These are phyloP conservation scores for Oryza rufipogon DNA, from an alignment of 176 grass and related monocot species.

Conservation along the genomic window DNA sequence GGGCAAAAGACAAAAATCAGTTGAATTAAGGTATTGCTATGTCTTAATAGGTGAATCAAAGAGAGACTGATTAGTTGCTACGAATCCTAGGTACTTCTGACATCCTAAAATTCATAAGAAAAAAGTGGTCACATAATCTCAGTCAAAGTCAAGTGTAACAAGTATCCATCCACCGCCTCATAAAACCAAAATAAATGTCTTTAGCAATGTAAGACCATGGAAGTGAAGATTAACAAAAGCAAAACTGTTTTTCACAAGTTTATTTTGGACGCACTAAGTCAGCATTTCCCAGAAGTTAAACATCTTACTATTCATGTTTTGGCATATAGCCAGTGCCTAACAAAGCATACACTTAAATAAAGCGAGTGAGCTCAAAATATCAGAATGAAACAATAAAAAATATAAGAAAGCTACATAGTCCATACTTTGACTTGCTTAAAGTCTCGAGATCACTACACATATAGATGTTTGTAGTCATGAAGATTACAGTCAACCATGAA, in stretches of 20 bases:
- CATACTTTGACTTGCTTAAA: conserved; percentile 3
- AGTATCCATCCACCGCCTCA: background rate
- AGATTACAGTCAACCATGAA: conserved; percentile 1
- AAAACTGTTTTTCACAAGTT: background rate
- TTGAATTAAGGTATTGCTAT: background rate
- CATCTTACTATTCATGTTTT: background rate
- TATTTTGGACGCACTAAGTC: background rate
- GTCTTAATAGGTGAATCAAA: background rate
- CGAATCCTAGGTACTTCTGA: conserved; percentile 3
- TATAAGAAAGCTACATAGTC: background rate
- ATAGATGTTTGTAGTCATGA: background rate
- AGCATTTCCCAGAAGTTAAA: background rate
- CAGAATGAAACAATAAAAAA: conserved; percentile 21
- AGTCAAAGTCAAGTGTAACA: background rate
- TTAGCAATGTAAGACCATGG: background rate
- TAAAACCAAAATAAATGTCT: background rate
- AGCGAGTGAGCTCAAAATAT: conserved; percentile 13
- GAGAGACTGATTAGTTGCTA: background rate
- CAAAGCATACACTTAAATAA: background rate
- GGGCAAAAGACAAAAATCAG: conserved; percentile 11
- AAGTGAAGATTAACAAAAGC: background rate
- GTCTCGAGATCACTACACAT: background rate
- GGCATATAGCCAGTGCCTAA: background rate
- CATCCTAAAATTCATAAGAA: conserved; percentile 15
- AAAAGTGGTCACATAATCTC: background rate